Evolutionary conservation across 768 basidiomycete species (phyloP), one percentile per base, ranked within the genome.

Genomic region (Termitomyces sp.): DNA sequence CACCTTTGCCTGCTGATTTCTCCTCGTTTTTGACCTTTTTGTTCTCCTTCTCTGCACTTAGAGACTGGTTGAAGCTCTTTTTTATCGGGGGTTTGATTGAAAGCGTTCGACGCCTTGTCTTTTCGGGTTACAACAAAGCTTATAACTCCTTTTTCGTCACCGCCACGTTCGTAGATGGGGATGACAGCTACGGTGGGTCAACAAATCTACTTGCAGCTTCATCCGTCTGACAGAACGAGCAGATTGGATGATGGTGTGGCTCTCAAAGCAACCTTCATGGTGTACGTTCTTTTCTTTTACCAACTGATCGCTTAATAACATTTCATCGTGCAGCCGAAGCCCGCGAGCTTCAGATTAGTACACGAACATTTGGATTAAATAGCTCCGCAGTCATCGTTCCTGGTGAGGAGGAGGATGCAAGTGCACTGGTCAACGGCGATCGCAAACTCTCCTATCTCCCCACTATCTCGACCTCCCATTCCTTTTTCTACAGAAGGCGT

Each of bases 201-300:
- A 27, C 6, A 20, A 12, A 18, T 57, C 2, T 36, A 39, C 24
- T n/a, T 3, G 42, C 7, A 26, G 5, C 14, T 27, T 5, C 7
- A 53, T 16, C 2, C 18, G 9, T n/a, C 16, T 36, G 4, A 53
- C 10, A 9, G 32, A 14, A 26, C 49, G 27, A 36, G 39, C 34
- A 85, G 83, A 74, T 8, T 87, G 85, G 85, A 76, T 87, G 58
- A 73, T 85, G 72, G 70, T 75, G 39, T 87, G 85, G 84, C 61
- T 86, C 0, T 79, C 82, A 22, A 75, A 76, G 46, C 79, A 82
- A 33, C 80, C 81, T 13, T 70, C 78, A 22, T 86, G 82, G 82
- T 70, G 82, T 80, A 58, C 54, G 81, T 27, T 45, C n/a, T 37
- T 24, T 55, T 36, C 20, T 16, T n/a, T 14, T 13, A 36, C 2